A percentile compares a stretch with the other conserved stretches of the same genome.
These are phyloP conservation scores for Globisporangium mamillatum DNA, from an alignment of 352 stramenopile genomes.

Conservation along the genomic window DNA sequence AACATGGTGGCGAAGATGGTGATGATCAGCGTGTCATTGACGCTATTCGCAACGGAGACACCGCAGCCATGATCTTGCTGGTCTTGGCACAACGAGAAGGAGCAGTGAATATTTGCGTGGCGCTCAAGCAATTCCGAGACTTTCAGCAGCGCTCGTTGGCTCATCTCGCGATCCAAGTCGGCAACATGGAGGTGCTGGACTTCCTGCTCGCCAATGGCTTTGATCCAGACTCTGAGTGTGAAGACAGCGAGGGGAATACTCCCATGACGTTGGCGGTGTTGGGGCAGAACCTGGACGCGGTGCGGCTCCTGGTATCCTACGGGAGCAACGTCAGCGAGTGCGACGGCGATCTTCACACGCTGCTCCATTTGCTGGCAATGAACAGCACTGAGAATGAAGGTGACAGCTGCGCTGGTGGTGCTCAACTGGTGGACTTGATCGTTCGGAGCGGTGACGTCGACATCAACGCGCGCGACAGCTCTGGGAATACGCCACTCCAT, in stretches of 20 bases:
- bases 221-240: background rate
- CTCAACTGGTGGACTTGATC: constrained; percentile 4
- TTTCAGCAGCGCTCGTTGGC: constrained; percentile 25
- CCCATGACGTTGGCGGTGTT: constrained; percentile 18
- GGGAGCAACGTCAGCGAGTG: constrained; percentile 23
- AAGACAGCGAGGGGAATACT: constrained; percentile 17
- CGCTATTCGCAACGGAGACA: background rate
- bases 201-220: constrained; percentile 13
- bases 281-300: constrained; percentile 1
- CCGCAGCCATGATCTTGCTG: background rate
- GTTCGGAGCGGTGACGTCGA: constrained; percentile 8
- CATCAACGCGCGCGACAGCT: constrained; percentile 26
- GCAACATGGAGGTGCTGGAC: constrained; percentile 23
- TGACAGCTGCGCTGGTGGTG: background rate
- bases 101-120: constrained; percentile 7
- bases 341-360: constrained; percentile 22
- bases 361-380: constrained; percentile 8
- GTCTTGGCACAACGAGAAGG: constrained; percentile 4
- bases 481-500: constrained; percentile 37
- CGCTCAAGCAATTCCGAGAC: constrained; percentile 18
- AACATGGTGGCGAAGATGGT: background rate
- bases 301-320: constrained; percentile 25
- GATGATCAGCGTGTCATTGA: background rate
- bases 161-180: constrained; percentile 22
- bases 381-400: background rate